These are phyloP conservation scores for Globisporangium splendens DNA, from an alignment of 352 stramenopile genomes.

Conservation along the genomic window DNA sequence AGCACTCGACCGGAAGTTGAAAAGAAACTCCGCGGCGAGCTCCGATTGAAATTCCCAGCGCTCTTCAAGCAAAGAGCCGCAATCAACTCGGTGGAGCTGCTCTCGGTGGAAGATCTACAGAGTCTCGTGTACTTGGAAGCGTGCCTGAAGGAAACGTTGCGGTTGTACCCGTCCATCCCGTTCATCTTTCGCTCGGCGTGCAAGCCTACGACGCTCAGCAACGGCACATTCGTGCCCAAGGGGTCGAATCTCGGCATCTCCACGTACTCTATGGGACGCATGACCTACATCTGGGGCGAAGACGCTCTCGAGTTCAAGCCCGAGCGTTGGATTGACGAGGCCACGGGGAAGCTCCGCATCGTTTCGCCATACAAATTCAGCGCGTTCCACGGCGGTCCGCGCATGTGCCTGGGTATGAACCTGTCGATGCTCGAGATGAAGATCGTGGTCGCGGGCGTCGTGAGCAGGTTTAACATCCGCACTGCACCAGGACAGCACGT, in stretches of 20 bases:
- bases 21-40: constrained; percentile 29
- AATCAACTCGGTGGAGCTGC: neutral
- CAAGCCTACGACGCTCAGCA: constrained; percentile 48
- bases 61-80: neutral
- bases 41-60: constrained; percentile 4
- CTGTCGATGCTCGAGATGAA: constrained; percentile 64
- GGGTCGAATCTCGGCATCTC: constrained; percentile 45
- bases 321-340: constrained; percentile 50
- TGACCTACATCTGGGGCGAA: constrained; percentile 52
- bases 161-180: constrained; percentile 49
- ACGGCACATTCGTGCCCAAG: constrained; percentile 62
- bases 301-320: constrained; percentile 48
- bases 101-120: constrained; percentile 37
- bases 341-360: constrained; percentile 22
- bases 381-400: constrained; percentile 50
- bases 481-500: constrained; percentile 17
- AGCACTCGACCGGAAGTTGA: constrained; percentile 38
- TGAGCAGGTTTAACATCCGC: constrained; percentile 38
- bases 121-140: constrained; percentile 58
- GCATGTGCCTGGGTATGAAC: constrained; percentile 47
- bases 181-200: constrained; percentile 31
- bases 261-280: constrained; percentile 48
- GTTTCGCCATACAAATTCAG: constrained; percentile 45
- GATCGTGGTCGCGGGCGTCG: constrained; percentile 38
- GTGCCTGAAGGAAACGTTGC: constrained; percentile 55